Conservation (phyloP, 1,284 basidiomycete species). For the Fomitopsis pinicola region DNA sequence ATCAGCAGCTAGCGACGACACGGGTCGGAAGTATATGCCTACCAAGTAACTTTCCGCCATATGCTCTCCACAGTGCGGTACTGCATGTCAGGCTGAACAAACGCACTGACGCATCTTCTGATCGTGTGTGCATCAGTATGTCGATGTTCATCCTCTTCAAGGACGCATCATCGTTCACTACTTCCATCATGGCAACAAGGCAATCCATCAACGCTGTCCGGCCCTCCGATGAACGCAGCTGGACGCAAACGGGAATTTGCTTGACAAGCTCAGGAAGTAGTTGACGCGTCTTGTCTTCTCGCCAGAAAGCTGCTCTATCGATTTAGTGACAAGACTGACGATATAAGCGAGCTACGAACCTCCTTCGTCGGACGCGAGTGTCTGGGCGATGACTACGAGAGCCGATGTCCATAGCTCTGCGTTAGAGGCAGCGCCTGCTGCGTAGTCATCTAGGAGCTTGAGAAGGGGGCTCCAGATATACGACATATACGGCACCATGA, state of each 20-base stretch:
- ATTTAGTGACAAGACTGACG: background rate
- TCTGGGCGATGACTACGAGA: conserved; percentile 63
- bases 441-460: conserved; percentile 57
- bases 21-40: conserved; percentile 20
- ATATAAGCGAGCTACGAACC: conserved; percentile 39
- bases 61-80: conserved; percentile 73
- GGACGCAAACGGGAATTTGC: conserved; percentile 58
- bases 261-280: conserved; percentile 55
- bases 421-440: conserved; percentile 28
- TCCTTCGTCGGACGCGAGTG: conserved; percentile 78
- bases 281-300: conserved; percentile 70
- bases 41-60: conserved; percentile 73
- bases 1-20: background rate
- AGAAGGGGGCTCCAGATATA: conserved; percentile 70
- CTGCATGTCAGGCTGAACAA: conserved; percentile 69
- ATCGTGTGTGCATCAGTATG: conserved; percentile 85
- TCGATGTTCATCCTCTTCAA: conserved; percentile 81
- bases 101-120: conserved; percentile 66
- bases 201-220: conserved; percentile 42
- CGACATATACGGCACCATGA: conserved; percentile 90
- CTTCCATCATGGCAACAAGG: conserved; percentile 51
- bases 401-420: conserved; percentile 61
- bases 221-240: conserved; percentile 32
- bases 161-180: conserved; percentile 54
- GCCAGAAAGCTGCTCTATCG: conserved; percentile 72